phyloP scores from a whole-genome alignment of 257 asterid species.

The Salvia rosmarinus region DNA sequence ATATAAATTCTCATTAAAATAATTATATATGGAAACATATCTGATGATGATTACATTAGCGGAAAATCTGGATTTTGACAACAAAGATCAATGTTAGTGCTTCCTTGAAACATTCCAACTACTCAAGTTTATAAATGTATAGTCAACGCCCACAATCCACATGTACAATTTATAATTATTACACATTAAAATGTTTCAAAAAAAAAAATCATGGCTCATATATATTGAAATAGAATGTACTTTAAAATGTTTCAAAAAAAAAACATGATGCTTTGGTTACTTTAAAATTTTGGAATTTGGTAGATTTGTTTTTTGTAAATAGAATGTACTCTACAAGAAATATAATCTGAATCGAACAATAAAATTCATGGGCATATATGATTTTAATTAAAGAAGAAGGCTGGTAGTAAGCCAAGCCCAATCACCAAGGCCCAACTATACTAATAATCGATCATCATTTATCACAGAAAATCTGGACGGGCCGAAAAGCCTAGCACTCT shows the following conservation, averaged over 20 bases:
- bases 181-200: too few relatives aligned
- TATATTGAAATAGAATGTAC: too few relatives aligned
- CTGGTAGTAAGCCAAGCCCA: constrained; percentile 14
- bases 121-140: background rate
- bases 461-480: background rate
- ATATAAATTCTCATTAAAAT: too few relatives aligned
- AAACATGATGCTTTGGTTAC: too few relatives aligned
- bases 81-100: constrained; percentile 20
- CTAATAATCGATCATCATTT: background rate
- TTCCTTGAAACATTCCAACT: background rate
- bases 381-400: too few relatives aligned
- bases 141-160: constrained; percentile 2
- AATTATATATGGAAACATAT: background rate
- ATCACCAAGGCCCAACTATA: background rate
- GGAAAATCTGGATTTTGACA: constrained; percentile 25
- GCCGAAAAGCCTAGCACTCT: constrained; percentile 1
- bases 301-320: too few relatives aligned
- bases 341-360: too few relatives aligned
- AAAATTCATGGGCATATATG: too few relatives aligned
- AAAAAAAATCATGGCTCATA: too few relatives aligned
- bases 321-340: too few relatives aligned
- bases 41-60: constrained; percentile 21
- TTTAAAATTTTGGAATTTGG: too few relatives aligned
- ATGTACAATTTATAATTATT: background rate
- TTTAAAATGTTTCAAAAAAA: too few relatives aligned